These are phyloP conservation scores for Psophocarpus tetragonolobus DNA, from an alignment of 306 rosid species.

Conservation along the genomic window DNA sequence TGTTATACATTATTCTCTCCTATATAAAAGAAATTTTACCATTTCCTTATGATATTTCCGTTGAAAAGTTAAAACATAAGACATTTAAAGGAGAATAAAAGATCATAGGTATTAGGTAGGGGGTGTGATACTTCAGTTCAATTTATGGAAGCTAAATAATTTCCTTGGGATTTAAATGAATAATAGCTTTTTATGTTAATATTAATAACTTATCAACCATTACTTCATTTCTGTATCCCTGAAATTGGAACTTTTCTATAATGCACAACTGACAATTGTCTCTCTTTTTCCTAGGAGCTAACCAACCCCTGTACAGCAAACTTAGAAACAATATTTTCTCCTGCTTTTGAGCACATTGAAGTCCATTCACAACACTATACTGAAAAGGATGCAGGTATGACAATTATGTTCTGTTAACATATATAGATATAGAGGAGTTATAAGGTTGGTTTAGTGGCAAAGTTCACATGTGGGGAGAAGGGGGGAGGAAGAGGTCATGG, in stretches of 20 bases:
- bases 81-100: not conserved
- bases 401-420: conserved; percentile 2
- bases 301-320: conserved; percentile 44
- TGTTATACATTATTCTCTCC: not conserved
- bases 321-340: conserved; percentile 76
- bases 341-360: conserved; percentile 65
- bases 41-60: not conserved
- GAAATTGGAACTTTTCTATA: conserved; percentile 9
- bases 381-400: conserved; percentile 59
- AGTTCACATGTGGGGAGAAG: too few relatives aligned
- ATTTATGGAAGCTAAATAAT: not conserved
- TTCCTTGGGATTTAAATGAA: not conserved
- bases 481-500: too few relatives aligned
- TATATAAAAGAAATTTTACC: not conserved
- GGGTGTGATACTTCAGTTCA: not conserved
- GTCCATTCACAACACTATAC: conserved; percentile 44
- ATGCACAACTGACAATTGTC: conserved; percentile 3
- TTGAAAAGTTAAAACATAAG: not conserved
- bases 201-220: not conserved
- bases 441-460: too few relatives aligned
- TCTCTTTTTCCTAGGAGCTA: conserved; percentile 56
- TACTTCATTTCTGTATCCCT: conserved; percentile 1
- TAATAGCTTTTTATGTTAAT: not conserved
- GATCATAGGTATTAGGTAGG: not conserved
- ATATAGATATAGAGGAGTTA: not conserved